These are phyloP conservation scores for Solanum infundibuliforme DNA, from an alignment of 257 asterid genomes.

Conservation along the genomic window DNA sequence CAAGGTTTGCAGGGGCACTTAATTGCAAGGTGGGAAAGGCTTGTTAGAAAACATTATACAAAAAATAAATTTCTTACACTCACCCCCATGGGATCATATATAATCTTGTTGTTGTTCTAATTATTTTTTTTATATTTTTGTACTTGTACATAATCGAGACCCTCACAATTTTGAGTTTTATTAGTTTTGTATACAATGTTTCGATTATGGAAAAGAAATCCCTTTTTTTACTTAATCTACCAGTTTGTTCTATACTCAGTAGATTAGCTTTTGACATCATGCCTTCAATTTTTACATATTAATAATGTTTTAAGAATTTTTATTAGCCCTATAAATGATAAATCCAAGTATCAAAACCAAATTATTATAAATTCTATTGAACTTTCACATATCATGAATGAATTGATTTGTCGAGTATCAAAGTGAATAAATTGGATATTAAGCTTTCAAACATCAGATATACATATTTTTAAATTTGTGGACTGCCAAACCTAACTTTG, in stretches of 20 bases:
- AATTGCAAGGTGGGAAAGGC: slow-evolving; percentile 22
- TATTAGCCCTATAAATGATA: not conserved
- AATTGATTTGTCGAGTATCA: not conserved
- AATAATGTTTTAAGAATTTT: not conserved
- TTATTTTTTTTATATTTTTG: not conserved
- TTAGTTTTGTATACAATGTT: not conserved
- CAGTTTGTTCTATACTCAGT: not conserved
- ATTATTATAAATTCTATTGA: not conserved
- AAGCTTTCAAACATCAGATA: not conserved
- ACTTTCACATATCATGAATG: not conserved
- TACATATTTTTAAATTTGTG: too few relatives aligned
- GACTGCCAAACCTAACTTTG: not conserved
- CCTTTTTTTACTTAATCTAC: not conserved
- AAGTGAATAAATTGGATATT: not conserved
- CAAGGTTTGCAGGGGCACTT: slow-evolving; percentile 30
- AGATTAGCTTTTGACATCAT: not conserved
- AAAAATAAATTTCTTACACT: too few relatives aligned
- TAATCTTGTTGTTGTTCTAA: not conserved
- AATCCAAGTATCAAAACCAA: not conserved
- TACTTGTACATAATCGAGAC: not conserved
- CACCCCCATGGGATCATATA: not conserved
- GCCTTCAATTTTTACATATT: not conserved
- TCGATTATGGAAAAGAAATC: not conserved
- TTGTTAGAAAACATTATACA: slow-evolving; percentile 11
- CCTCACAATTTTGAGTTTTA: not conserved